Evolutionary conservation across 2,329 filamentous ascomycete species (phyloP).

Genomic region (Paramyrothecium sp.): DNA sequence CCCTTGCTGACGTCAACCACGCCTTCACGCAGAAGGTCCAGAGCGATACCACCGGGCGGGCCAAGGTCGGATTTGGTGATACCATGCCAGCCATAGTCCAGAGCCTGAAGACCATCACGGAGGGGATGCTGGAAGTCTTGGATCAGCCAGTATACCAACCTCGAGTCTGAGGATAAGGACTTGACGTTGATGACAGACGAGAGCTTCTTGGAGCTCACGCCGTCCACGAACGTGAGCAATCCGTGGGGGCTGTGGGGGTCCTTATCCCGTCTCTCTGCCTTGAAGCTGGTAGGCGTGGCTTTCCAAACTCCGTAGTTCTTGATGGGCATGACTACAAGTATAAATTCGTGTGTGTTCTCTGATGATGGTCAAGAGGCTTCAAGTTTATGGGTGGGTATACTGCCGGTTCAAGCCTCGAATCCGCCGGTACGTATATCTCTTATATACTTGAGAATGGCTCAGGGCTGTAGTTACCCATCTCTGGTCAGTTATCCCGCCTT

Average conservation of each 20-base stretch:
- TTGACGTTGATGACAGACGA: conserved; percentile 9
- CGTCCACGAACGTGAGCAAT: conserved; percentile 2
- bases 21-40: conserved; percentile 5
- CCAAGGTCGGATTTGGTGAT: neutral
- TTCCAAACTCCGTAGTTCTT: conserved; percentile 10
- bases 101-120: neutral
- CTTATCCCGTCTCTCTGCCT: neutral
- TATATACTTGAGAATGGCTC: too few species aligned
- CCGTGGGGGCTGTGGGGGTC: conserved; percentile 3
- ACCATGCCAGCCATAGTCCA: conserved; percentile 1
- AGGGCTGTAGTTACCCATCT: too few species aligned
- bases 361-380: too few species aligned
- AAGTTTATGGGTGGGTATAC: too few species aligned
- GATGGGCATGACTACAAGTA: conserved; percentile 5
- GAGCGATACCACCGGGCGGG: neutral
- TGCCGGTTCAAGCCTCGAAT: too few species aligned
- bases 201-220: neutral
- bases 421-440: too few species aligned
- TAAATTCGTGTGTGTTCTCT: too few species aligned
- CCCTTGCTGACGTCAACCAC: conserved; percentile 1
- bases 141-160: conserved; percentile 6
- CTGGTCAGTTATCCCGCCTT: too few species aligned
- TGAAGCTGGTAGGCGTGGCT: conserved; percentile 2
- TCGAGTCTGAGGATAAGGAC: conserved; percentile 2
- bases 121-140: conserved; percentile 3